Conservation (phyloP, 2,329 filamentous ascomycete genomes). For the Pseudogymnoascus sp. region DNA sequence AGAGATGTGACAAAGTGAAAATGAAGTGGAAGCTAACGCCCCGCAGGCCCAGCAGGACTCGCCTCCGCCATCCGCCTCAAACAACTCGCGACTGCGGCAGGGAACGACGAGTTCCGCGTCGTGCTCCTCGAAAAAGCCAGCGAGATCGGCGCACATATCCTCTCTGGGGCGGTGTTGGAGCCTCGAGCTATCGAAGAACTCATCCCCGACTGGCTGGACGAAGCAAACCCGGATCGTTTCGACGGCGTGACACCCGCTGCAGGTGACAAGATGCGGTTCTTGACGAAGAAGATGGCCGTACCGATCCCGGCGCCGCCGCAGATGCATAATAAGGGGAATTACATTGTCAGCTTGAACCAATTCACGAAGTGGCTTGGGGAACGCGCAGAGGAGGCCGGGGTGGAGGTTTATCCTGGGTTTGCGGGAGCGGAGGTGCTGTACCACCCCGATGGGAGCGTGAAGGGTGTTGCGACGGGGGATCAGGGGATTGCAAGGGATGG, state of each 20-base stretch:
- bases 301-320: slow-evolving; percentile 85
- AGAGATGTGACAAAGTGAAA: too few relatives aligned
- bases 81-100: slow-evolving; percentile 87
- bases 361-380: slow-evolving; percentile 94
- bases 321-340: slow-evolving; percentile 98
- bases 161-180: slow-evolving; percentile 93
- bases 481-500: slow-evolving; percentile 75
- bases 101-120: slow-evolving; percentile 93
- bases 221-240: slow-evolving; percentile 82
- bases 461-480: slow-evolving; percentile 93
- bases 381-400: slow-evolving; percentile 89
- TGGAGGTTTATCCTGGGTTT: slow-evolving; percentile 94
- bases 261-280: slow-evolving; percentile 83
- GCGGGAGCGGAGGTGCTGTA: slow-evolving; percentile 91
- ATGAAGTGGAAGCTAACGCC: slow-evolving; percentile 10
- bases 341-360: slow-evolving; percentile 92
- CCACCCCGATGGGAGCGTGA: slow-evolving; percentile 74
- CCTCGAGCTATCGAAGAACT: slow-evolving; percentile 82
- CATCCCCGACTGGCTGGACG: slow-evolving; percentile 85
- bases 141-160: slow-evolving; percentile 87
- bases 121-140: slow-evolving; percentile 90
- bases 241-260: slow-evolving; percentile 77
- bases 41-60: slow-evolving; percentile 73
- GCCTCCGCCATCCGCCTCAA: slow-evolving; percentile 90
- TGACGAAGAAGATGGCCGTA: slow-evolving; percentile 71